Evolutionary conservation across 164 flowering plant species (phyloP).

Genomic region (Nymphaea colorata): DNA sequence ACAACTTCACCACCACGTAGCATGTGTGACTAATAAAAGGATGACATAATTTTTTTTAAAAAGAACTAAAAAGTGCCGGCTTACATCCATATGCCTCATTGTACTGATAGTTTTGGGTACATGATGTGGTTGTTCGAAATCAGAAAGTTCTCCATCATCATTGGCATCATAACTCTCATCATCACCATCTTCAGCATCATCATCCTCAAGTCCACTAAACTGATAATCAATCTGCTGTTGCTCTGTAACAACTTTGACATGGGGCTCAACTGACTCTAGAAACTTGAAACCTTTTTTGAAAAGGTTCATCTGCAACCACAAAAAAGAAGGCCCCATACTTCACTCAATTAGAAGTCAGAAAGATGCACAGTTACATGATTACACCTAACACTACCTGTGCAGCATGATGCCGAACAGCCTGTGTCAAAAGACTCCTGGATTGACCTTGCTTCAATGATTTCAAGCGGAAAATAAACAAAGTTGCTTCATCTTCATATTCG

Average conservation of each 20-base stretch:
- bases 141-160: slow-evolving; percentile 73
- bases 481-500: slow-evolving; percentile 76
- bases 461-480: slow-evolving; percentile 73
- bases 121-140: slow-evolving; percentile 45
- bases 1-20: neutral
- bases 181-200: slow-evolving; percentile 45
- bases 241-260: slow-evolving; percentile 50
- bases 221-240: slow-evolving; percentile 83
- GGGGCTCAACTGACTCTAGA: slow-evolving; percentile 74
- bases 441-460: slow-evolving; percentile 88
- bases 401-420: slow-evolving; percentile 94
- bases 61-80: neutral
- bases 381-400: slow-evolving; percentile 52
- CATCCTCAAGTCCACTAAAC: slow-evolving; percentile 67
- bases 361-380: neutral
- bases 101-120: slow-evolving; percentile 17
- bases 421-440: slow-evolving; percentile 81
- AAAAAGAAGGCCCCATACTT: slow-evolving; percentile 2
- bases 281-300: slow-evolving; percentile 60
- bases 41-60: neutral
- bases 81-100: neutral
- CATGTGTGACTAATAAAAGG: neutral
- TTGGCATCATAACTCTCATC: slow-evolving; percentile 59
- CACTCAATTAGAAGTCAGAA: neutral
- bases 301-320: slow-evolving; percentile 52